A percentile compares a stretch with the other conserved stretches of the same genome.
These are phyloP conservation scores for Lavandula angustifolia DNA, from an alignment of 257 asterid genomes.

Conservation along the genomic window DNA sequence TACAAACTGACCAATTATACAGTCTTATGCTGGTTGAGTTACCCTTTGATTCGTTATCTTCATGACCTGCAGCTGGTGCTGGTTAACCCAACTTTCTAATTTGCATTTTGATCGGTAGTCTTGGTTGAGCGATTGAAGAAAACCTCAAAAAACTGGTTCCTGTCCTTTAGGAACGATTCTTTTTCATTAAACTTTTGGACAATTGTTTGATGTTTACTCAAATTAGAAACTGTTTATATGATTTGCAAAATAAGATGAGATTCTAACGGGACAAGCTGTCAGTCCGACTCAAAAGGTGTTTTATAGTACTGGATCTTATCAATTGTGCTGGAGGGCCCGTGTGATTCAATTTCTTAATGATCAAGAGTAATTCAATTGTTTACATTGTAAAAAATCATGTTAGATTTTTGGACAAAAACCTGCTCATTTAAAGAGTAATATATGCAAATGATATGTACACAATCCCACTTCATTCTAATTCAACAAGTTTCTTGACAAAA, in stretches of 20 bases:
- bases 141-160: slow-evolving; percentile 19
- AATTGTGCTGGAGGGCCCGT: background rate
- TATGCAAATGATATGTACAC: slow-evolving; percentile 16
- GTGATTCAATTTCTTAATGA: slow-evolving; percentile 12
- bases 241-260: slow-evolving; percentile 1
- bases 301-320: background rate
- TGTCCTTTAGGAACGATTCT: background rate
- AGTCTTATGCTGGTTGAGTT: slow-evolving; percentile 41
- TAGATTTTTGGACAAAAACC: background rate
- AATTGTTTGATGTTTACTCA: background rate
- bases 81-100: slow-evolving; percentile 14
- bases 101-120: slow-evolving; percentile 14
- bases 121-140: slow-evolving; percentile 15
- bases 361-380: background rate
- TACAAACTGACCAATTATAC: slow-evolving; percentile 7
- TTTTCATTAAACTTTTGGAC: background rate
- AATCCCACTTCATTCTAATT: slow-evolving; percentile 11
- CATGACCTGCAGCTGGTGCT: slow-evolving; percentile 23
- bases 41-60: slow-evolving; percentile 37
- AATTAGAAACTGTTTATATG: slow-evolving; percentile 7
- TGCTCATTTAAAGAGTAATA: background rate
- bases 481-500: slow-evolving; percentile 16
- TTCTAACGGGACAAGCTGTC: slow-evolving; percentile 2
- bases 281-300: background rate
- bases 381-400: background rate